phyloP scores from a whole-genome alignment of 2,329 filamentous ascomycete species.

The Xylaria sp. region DNA sequence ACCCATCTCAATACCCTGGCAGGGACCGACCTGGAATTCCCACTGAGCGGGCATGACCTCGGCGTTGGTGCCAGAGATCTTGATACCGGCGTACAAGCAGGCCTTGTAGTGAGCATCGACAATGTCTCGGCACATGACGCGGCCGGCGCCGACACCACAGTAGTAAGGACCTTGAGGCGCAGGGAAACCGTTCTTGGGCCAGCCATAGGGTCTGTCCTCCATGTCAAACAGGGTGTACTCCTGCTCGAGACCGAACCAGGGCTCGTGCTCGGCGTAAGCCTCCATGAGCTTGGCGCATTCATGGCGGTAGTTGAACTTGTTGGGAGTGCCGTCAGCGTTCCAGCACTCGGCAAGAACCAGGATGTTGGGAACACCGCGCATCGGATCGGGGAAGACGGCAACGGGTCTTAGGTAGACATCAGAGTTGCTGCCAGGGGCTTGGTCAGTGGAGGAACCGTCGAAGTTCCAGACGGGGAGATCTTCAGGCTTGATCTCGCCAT shows the following conservation, averaged over 20 bases:
- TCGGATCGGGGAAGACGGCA: constrained; percentile 85
- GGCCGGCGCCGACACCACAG: constrained; percentile 95
- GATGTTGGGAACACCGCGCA: constrained; percentile 85
- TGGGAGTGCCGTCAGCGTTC: constrained; percentile 89
- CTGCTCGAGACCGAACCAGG: constrained; percentile 98
- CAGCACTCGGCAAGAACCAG: constrained; percentile 93
- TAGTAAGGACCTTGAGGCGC: constrained; percentile 93
- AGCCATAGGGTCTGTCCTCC: constrained; percentile 85
- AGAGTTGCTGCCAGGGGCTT: constrained; percentile 91
- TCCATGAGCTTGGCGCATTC: constrained; percentile 89
- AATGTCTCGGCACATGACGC: constrained; percentile 96
- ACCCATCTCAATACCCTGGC: constrained; percentile 81
- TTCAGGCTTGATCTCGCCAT: constrained; percentile 41
- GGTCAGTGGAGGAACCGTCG: constrained; percentile 79
- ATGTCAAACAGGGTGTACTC: constrained; percentile 92
- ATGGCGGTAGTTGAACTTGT: constrained; percentile 98
- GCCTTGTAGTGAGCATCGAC: constrained; percentile 87
- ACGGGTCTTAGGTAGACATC: constrained; percentile 94
- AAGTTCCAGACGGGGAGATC: constrained; percentile 54
- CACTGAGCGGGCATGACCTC: constrained; percentile 98
- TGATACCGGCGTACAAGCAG: constrained; percentile 80
- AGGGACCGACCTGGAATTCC: constrained; percentile 94
- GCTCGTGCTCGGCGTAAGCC: constrained; percentile 71
- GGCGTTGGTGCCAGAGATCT: constrained; percentile 97
- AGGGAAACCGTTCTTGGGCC: constrained; percentile 76